A percentile compares a stretch with the other conserved stretches of the same genome.
Conservation (phyloP, 2,329 filamentous ascomycete genomes). For the Neofusicoccum laricinum region DNA sequence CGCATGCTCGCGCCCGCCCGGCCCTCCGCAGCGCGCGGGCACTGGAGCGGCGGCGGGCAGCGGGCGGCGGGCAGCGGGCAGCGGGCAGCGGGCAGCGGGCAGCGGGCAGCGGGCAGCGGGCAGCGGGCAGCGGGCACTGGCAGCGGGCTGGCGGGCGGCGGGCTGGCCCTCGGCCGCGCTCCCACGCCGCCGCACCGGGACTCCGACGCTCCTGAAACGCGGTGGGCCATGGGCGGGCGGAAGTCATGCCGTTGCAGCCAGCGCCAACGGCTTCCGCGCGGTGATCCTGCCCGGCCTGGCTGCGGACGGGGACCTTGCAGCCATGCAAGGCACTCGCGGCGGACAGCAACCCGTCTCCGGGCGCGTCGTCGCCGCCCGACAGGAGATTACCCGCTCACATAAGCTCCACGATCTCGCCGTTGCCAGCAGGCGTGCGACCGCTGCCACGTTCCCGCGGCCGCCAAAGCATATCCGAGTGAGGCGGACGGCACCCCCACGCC, state of each 20-base stretch:
- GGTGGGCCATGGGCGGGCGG: not conserved
- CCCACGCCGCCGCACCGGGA: constrained; percentile 3
- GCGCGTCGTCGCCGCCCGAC: not conserved
- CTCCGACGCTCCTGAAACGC: constrained; percentile 1
- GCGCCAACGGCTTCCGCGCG: not conserved
- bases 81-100: not conserved
- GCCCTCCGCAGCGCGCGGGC: not conserved
- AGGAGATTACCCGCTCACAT: constrained; percentile 10
- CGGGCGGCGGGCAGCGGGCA: too few species aligned
- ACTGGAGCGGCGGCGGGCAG: too few species aligned
- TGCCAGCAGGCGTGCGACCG: not conserved
- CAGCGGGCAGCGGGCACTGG: not conserved
- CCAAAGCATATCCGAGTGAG: constrained; percentile 5
- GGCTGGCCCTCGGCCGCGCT: not conserved
- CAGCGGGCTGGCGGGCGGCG: not conserved
- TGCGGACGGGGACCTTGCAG: constrained; percentile 2
- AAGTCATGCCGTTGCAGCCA: constrained; percentile 9
- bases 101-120: too few species aligned
- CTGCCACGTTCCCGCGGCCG: constrained; percentile 3
- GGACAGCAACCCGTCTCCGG: not conserved
- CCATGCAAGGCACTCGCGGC: constrained; percentile 3
- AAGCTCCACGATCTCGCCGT: constrained; percentile 7
- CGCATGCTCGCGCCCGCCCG: constrained; percentile 2
- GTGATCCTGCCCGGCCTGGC: not conserved
- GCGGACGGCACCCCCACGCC: not conserved